Base-by-base conservation (phyloP, 169 alveolate genomes). In the Condylostoma magnum region DNA sequence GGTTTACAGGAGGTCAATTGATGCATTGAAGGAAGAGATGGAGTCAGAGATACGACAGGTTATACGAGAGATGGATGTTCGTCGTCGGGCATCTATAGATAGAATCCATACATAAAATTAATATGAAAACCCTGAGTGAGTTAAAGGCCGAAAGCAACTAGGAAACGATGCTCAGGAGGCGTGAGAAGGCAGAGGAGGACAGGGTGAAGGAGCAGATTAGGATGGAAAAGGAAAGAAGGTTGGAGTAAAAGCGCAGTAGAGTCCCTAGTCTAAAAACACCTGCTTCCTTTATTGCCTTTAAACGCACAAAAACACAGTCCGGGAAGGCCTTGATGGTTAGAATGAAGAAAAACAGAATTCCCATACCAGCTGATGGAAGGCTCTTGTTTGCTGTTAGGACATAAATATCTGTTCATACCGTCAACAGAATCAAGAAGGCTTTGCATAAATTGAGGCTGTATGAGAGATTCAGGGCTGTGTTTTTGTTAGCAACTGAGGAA, bases 141-240 rank as follows among this genome's bases (percentile, higher is more conserved):
- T 31, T 60, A 30, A 60, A 60, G 30, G 52, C 71, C 15, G 71
- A 60, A 60, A 60, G 71, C 58, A 60, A 60, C 20, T n/a, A 18
- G n/a, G 71, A 60, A 41, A 60, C 71, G 12, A 15, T 60, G 27
- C 37, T 60, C 37, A 33, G 57, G 12, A 60, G 27, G 25, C 12
- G 71, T 8, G 71, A 60, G 20, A 60, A 27, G 30, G 71, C 71
- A 8, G 71, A 60, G 22, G 71, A 60, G 15, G 71, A 60, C 12
- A 33, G 56, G 57, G 30, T 60, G n/a, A n/a, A 15, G 1, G 25
- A 15, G n/a, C 71, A 60, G 27, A 41, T 60, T 6, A 28, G 46
- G 8, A 60, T 38, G 27, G 56, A 60, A 60, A 33, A 55, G 18
- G 71, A 60, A 60, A 55, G 43, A 28, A 52, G 10, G 3, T 15